Evolutionary conservation across 148 eudicot genomes (phyloP).

Genomic region (Rhododendron simsii): DNA sequence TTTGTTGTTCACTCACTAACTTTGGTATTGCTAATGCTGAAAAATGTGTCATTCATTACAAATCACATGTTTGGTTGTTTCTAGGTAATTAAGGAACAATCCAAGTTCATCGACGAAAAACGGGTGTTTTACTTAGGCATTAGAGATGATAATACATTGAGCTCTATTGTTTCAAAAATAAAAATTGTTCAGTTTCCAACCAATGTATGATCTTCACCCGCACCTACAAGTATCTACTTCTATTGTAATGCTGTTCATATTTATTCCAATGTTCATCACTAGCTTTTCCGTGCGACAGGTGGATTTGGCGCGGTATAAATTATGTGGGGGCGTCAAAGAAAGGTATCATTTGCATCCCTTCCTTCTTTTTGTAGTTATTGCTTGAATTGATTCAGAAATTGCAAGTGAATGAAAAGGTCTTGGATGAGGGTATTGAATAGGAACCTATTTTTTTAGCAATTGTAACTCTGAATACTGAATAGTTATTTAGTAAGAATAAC

Average conservation of each 20-base stretch:
- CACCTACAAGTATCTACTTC: neutral
- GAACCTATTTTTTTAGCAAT: too few relatives aligned
- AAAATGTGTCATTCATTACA: neutral
- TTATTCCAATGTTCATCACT: neutral
- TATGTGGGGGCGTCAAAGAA: too few relatives aligned
- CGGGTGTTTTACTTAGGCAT: constrained; percentile 24
- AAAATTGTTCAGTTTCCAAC: constrained; percentile 10
- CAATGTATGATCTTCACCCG: constrained; percentile 18
- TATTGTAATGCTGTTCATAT: neutral
- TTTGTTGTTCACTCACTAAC: neutral
- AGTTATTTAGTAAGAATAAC: too few relatives aligned
- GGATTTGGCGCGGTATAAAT: too few relatives aligned
- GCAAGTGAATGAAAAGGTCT: too few relatives aligned
- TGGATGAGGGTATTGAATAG: too few relatives aligned
- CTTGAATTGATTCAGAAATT: too few relatives aligned
- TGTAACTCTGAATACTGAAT: too few relatives aligned
- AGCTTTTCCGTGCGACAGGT: too few relatives aligned
- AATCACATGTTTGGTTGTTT: neutral
- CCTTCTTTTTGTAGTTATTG: too few relatives aligned
- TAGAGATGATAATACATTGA: constrained; percentile 29
- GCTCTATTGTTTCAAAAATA: constrained; percentile 16
- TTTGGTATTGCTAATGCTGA: neutral
- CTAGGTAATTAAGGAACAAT: constrained; percentile 26
- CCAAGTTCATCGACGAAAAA: constrained; percentile 17
- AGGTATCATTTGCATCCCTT: too few relatives aligned